Evolutionary conservation across 305 asterid species (phyloP), one percentile per base, ranked within the genome.

Genomic region (Rubia tinctorum): DNA sequence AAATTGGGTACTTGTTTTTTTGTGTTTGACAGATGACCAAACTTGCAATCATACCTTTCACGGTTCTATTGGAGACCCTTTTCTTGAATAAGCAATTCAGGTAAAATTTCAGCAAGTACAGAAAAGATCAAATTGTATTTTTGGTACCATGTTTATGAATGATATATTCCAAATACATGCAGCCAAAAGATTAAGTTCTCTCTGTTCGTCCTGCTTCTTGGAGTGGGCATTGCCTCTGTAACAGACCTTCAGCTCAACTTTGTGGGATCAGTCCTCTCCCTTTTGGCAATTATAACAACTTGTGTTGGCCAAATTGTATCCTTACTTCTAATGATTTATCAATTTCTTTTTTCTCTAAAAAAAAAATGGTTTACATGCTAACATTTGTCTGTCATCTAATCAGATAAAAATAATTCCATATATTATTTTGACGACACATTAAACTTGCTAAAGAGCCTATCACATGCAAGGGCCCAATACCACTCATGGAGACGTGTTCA

Each of bases 191-290:
- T 92, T 23, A 90, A 89, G 49, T 73, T 88, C 6, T 87, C 98
- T 45, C 88, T 92, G 10, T 70, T 84, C 17, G 73, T 92, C 62
- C 83, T 92, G 25, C 85, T 92, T 0, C 76, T 86, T 20, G 97
- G 97, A 80, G 98, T 92, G 56, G 98, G 97, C 60, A 84, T 88
- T 76, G 98, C 97, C 60, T 92, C 97, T 0, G 80, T 92, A 0
- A 92, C 98, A 12, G 98, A 92, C 74, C 95, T 92, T 74, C 98
- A 92, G 82, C 98, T 92, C 86, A 92, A 92, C 77, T 75, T 88
- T 23, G 91, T 92, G 5, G 97, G 98, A 58, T 76, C 97, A 43
- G 43, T 88, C 51, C 90, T 92, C 18, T 92, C 98, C n/a, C 80
- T 89, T 77, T 85, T 92, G 8, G 98, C 97, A 79, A 92, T 92